phyloP scores from a whole-genome alignment of 495 filamentous ascomycete species.

The Xylaria bambusicola region DNA sequence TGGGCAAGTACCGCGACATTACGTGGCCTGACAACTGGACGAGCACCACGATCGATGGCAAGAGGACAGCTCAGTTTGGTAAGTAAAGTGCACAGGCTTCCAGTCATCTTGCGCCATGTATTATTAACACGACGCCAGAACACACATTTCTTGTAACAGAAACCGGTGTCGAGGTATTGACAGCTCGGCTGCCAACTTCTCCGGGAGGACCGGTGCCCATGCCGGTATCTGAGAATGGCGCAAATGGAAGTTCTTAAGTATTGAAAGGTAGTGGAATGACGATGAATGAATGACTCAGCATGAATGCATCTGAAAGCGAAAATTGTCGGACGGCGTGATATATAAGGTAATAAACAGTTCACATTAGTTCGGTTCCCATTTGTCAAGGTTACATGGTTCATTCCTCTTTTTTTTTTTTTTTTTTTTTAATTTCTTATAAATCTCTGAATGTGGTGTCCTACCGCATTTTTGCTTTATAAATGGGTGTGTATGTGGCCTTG shows the following conservation, averaged over 20 bases:
- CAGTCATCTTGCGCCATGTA: background rate
- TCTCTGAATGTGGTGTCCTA: too few relatives aligned
- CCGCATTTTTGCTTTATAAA: too few relatives aligned
- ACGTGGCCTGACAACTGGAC: constrained; percentile 95
- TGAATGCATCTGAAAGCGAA: background rate
- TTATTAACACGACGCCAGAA: constrained; percentile 51
- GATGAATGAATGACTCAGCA: background rate
- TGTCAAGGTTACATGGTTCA: background rate
- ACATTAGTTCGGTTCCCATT: background rate
- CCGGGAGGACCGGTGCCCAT: constrained; percentile 82
- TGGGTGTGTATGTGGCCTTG: too few relatives aligned
- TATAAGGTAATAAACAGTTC: background rate
- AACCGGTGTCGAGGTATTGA: constrained; percentile 89
- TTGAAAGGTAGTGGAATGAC: background rate
- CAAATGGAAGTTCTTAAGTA: constrained; percentile 12
- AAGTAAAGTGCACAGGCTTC: constrained; percentile 22
- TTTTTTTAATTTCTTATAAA: too few relatives aligned
- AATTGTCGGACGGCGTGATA: background rate
- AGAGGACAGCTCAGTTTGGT: constrained; percentile 81
- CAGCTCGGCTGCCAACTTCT: constrained; percentile 75
- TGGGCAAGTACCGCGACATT: constrained; percentile 76
- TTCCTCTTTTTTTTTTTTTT: too few relatives aligned
- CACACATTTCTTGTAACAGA: constrained; percentile 95
- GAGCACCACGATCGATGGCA: constrained; percentile 78
- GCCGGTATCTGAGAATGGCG: constrained; percentile 40